Base-by-base conservation (phyloP, 257 asterid species). In the Mentha longifolia region DNA sequence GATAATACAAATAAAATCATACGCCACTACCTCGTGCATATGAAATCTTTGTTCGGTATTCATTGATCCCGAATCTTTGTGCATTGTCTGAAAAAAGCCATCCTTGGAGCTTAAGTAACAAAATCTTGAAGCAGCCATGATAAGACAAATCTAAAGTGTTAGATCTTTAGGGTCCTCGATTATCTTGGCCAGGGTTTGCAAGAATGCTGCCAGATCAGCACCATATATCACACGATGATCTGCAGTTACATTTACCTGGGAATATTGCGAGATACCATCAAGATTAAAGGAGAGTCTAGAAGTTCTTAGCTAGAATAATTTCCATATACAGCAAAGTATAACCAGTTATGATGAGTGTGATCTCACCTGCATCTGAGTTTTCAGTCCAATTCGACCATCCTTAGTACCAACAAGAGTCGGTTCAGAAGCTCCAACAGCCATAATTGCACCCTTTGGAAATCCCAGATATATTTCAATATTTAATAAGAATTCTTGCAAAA, bases 201-300 rank as follows among this genome's bases (percentile, higher is more conserved):
- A 82, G 95, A 92, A 95, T 46, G 96, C 85, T 33, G 99, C 98
- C 74, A 95, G 79, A 82, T 95, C 98, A 67, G 96, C 92, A 64
- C 97, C 98, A 65, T 89, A 91, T 80, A 94, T 91, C 74, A 95
- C 85, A 1, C 97, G 97, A 68, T 95, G 99, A 76, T 95, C 97
- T 43, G 99, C 99, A 28, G 99, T 95, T 11, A 95, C 96, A 67
- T 95, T 95, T 72, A 95, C 99, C 98, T 94, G 84, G 78, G 65
- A 77, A 60, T 62, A 83, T 72, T 33, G 71, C 46, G 9, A 39
- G 62, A 19, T 65, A 56, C n/a, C 63, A 31, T 31, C 56, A 33
- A 59, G 52, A 42, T 41, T 50, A 28, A 56, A 47, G 33, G 41
- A 55, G 45, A 9, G 63, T 57, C 14, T 47, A 41, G 55, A 51